Conservation (phyloP, 2,329 filamentous ascomycete species). For the Truncatella angustata region DNA sequence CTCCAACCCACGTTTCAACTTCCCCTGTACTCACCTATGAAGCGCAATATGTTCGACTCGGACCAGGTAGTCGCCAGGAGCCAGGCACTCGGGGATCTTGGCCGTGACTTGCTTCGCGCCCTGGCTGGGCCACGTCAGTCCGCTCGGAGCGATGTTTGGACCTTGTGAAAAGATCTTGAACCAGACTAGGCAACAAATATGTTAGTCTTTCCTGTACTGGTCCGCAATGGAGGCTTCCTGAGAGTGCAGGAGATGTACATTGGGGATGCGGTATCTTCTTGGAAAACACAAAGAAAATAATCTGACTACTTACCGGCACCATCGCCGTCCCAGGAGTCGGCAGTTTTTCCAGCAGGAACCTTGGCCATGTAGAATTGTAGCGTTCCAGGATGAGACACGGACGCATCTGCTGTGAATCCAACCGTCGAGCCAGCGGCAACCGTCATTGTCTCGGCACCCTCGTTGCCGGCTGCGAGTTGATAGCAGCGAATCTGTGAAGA, state of each 20-base stretch:
- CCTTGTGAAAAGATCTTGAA: slow-evolving; percentile 45
- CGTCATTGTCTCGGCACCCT: slow-evolving; percentile 38
- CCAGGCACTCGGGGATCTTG: slow-evolving; percentile 41
- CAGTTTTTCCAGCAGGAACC: slow-evolving; percentile 35
- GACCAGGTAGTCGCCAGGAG: slow-evolving; percentile 47
- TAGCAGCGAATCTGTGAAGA: slow-evolving; percentile 31
- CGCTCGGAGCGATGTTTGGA: slow-evolving; percentile 32
- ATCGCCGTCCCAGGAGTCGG: slow-evolving; percentile 35
- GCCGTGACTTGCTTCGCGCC: slow-evolving; percentile 37
- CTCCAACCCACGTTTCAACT: too few relatives aligned
- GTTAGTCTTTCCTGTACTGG: too few relatives aligned
- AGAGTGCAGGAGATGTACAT: too few relatives aligned
- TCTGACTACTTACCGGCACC: too few relatives aligned
- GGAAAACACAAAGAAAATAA: too few relatives aligned
- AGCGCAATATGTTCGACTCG: slow-evolving; percentile 48
- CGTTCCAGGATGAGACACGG: slow-evolving; percentile 40
- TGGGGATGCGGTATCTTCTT: too few relatives aligned
- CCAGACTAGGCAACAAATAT: too few relatives aligned
- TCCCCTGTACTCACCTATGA: slow-evolving; percentile 28
- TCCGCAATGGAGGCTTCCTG: too few relatives aligned
- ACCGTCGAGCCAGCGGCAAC: slow-evolving; percentile 43
- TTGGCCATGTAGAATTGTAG: slow-evolving; percentile 40
- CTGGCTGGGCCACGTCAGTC: slow-evolving; percentile 39
- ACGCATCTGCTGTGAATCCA: slow-evolving; percentile 40
- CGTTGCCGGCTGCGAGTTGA: slow-evolving; percentile 23